Conservation (phyloP, 176 grass and related monocot genomes). For the Oryza longistaminata region DNA sequence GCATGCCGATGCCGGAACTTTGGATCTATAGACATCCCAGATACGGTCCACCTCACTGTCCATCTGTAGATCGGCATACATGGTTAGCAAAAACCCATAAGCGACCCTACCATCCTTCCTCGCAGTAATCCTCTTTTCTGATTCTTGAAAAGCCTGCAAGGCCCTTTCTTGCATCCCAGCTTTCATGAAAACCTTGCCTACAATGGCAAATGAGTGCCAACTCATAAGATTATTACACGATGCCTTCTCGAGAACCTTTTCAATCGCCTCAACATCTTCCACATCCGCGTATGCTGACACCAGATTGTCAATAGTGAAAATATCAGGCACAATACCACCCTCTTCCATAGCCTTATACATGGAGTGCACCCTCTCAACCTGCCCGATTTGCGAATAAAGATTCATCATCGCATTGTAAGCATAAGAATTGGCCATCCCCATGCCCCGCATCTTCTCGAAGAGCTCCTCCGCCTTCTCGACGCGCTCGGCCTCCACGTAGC, state of each 20-base stretch:
- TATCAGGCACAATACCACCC: conserved; percentile 36
- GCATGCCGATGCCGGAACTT: conserved; percentile 3
- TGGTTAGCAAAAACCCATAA: conserved; percentile 47
- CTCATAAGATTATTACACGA: not conserved
- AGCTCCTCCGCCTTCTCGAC: conserved; percentile 52
- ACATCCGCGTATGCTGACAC: conserved; percentile 24
- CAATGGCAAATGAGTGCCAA: conserved; percentile 43
- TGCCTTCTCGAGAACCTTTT: conserved; percentile 32
- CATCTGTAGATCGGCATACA: conserved; percentile 44
- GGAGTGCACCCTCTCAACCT: conserved; percentile 40
- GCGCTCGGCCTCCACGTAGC: conserved; percentile 47
- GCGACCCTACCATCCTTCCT: conserved; percentile 20
- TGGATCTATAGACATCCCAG: conserved; percentile 47
- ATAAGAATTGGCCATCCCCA: conserved; percentile 28
- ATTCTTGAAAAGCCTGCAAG: conserved; percentile 33
- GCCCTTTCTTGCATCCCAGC: conserved; percentile 44
- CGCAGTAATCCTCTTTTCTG: conserved; percentile 35
- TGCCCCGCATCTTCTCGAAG: conserved; percentile 44
- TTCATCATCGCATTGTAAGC: conserved; percentile 52
- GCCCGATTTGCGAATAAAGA: conserved; percentile 38
- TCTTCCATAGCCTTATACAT: conserved; percentile 47
- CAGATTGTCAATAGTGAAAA: conserved; percentile 36
- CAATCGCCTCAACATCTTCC: conserved; percentile 37
- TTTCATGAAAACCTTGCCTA: conserved; percentile 38
- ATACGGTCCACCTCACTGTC: conserved; percentile 35